Percentiles rank a stretch among this genome's conserved stretches.
phyloP scores from a whole-genome alignment of 257 asterid species.

The Ilex asprella region DNA sequence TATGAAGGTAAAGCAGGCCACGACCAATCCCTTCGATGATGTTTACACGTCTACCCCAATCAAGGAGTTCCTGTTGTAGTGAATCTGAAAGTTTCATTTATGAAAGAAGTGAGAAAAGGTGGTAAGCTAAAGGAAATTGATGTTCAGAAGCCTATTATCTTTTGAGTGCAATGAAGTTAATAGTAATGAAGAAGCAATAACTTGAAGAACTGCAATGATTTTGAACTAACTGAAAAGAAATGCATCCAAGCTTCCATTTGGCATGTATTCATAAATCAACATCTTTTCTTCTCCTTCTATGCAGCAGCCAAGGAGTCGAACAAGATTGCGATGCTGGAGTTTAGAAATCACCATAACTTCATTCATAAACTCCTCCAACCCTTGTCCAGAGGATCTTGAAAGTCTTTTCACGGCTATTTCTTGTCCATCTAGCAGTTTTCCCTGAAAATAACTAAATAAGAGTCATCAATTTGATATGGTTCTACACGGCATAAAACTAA shows the following conservation, averaged over 20 bases:
- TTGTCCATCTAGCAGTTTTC: constrained; percentile 35
- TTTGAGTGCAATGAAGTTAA: too few relatives aligned
- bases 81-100: neutral
- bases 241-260: constrained; percentile 48
- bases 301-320: constrained; percentile 42
- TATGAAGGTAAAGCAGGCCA: constrained; percentile 40
- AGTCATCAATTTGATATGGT: neutral
- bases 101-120: too few relatives aligned
- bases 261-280: constrained; percentile 64
- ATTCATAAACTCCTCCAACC: constrained; percentile 45
- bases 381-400: constrained; percentile 42
- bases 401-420: constrained; percentile 47
- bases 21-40: constrained; percentile 30
- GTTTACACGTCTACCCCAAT: constrained; percentile 22
- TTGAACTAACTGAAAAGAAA: constrained; percentile 34
- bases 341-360: constrained; percentile 42
- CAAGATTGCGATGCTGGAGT: constrained; percentile 55
- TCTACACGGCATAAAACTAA: neutral
- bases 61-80: constrained; percentile 8
- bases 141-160: too few relatives aligned
- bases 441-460: constrained; percentile 13
- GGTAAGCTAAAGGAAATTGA: too few relatives aligned
- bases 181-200: too few relatives aligned
- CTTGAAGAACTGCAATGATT: too few relatives aligned
- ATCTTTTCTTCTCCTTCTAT: constrained; percentile 38